Base-by-base conservation (phyloP, 192 early-diverging fungal genomes). In the Coemansia pectinata region DNA sequence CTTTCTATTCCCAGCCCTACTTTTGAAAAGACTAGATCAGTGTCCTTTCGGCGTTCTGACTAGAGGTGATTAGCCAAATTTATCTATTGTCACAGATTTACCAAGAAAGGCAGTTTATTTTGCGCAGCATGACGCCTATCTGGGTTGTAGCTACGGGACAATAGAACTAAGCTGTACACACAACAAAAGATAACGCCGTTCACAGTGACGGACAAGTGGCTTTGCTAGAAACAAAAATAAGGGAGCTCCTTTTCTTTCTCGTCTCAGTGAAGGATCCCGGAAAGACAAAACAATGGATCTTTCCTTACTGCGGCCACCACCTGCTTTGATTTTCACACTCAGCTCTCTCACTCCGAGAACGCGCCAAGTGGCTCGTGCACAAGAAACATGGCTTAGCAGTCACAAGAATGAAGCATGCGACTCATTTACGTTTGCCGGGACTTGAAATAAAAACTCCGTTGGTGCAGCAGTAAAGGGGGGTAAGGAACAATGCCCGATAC, bases 371-470 rank as follows among this genome's bases (percentile, higher is more conserved):
- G 53, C 53, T 27, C 53, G 53, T 57, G 53, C 53, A 29, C 53
- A 15, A 33, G 53, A 57, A 21, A 48, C 47, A 48, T 21, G 53
- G 25, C 53, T 57, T 57, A 57, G 53, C 53, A 57, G 53, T 57
- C 53, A 57, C 53, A 57, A 31, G 53, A 31, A 33, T 57, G 53
- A 27, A 17, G 29, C 9, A 33, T 7, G 5, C 10, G 12, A 57
- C 29, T 57, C 23, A 21, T 57, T 57, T 57, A 14, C 15, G 11
- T 57, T 10, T 33, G 11, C 29, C 27, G 53, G 27, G 15, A 33
- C 27, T 19, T 19, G 50, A 21, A 53, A 33, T 17, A 27, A 57
- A 17, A 27, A 57, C 27, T 29, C 21, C 53, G 50, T 8, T 27
- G 5, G 29, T 15, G 15, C 29, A 33, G 53, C 29, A 57, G 53